Percentiles rank a stretch among this genome's conserved stretches.
phyloP scores from a whole-genome alignment of 2,329 filamentous ascomycete genomes.

The Fusarium sp. region DNA sequence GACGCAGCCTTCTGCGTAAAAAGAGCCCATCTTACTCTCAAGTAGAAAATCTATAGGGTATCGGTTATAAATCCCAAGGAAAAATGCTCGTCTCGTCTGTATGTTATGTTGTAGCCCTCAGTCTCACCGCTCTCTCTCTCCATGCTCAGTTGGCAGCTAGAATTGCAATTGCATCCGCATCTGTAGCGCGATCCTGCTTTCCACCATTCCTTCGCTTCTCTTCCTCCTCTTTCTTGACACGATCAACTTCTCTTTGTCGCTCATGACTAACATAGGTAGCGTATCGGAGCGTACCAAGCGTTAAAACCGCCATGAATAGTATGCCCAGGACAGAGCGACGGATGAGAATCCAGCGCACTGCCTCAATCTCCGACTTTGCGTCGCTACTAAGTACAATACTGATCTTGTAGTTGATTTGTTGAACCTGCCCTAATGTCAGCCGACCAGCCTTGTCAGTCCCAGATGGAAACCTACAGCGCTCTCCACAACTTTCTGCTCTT shows the following conservation, averaged over 20 bases:
- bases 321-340: conserved; percentile 73
- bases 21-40: conserved; percentile 23
- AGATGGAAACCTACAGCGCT: conserved; percentile 70
- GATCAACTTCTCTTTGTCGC: conserved; percentile 61
- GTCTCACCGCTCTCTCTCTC: conserved; percentile 5
- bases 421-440: conserved; percentile 68
- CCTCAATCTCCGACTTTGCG: conserved; percentile 91
- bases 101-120: conserved; percentile 12
- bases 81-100: conserved; percentile 30
- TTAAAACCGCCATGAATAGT: conserved; percentile 73
- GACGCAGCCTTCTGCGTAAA: conserved; percentile 12
- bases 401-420: conserved; percentile 97
- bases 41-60: conserved; percentile 47
- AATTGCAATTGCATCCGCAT: conserved; percentile 68
- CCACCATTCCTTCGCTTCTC: conserved; percentile 59
- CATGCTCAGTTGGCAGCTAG: conserved; percentile 65
- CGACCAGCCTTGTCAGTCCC: not conserved
- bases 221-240: conserved; percentile 59
- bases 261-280: conserved; percentile 67
- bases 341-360: conserved; percentile 86
- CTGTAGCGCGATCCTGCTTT: conserved; percentile 59
- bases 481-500: conserved; percentile 88
- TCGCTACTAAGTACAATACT: conserved; percentile 91
- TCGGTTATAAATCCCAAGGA: conserved; percentile 41
- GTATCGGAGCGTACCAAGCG: conserved; percentile 70